Base-by-base conservation (phyloP, 805 yeast species). In the Candida odintsovae region DNA sequence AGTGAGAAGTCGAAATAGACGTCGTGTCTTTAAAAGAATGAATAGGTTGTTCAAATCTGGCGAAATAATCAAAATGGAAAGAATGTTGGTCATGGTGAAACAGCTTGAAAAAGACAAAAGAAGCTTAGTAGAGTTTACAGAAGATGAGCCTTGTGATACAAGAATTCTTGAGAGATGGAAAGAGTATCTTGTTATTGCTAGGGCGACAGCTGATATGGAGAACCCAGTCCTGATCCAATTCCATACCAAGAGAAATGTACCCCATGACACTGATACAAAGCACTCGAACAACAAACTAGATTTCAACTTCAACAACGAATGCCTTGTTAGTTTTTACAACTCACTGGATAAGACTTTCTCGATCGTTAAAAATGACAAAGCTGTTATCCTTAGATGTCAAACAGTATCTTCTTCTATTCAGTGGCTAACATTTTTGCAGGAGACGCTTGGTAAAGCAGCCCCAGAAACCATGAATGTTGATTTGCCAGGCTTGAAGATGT, bases 151-250 rank as follows among this genome's bases (percentile, higher is more conserved):
- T 1, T 69, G 71, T 22, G 78, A 78, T 37, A 71, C 86, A 0
- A 65, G 83, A 44, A 73, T 86, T 1, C 50, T 72, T 10, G 90
- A 86, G 47, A 66, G 89, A 41, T 89, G 97, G 94, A 78, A 75
- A 50, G 97, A 90, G 59, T 87, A 81, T 58, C 67, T 80, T 23
- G 83, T 86, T 3, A 88, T 86, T 2, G 82, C 84, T 1, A 68
- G 92, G 49, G 74, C 77, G n/a, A 79, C 86, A 0, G 81, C 78
- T 15, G 65, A 71, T 47, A 41, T 57, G 0, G 69, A 66, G 2
- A 64, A 67, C 10, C 90, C 95, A 0, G 58, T 88, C 0, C 61
- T 70, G 4, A 49, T 89, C 1, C 90, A 89, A 56, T 77, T 90
- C 49, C 83, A 79, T 63, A 75, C 73, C 12, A 63, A 66, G 3